Base-by-base conservation (phyloP, 768 basidiomycete genomes). In the Tephrocybe sp. region DNA sequence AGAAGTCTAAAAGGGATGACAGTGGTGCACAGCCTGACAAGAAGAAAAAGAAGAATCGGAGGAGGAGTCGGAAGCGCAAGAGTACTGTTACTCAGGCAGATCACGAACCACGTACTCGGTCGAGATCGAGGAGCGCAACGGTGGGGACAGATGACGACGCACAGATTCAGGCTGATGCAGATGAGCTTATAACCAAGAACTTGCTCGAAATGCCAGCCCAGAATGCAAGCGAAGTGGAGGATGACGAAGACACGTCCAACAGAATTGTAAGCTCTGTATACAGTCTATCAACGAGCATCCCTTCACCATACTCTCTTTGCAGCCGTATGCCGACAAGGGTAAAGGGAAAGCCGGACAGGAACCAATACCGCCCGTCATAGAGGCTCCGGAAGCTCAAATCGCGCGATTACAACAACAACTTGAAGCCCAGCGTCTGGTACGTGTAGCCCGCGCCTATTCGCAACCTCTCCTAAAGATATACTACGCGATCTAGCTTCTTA, bases 381-480 rank as follows among this genome's bases (percentile, higher is more conserved):
- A 64, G 26, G 57, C 61, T 32, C 41, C 57, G 26, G 37, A 62
- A 45, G 38, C 54, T 23, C 49, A 70, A 48, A 69, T 80, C 20
- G 67, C 67, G 14, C 69, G 68, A 48, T 68, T 83, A 32, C 77
- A 70, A 44, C 63, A 72, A 46, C 72, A 82, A 56, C 65, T 82
- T 2, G 68, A 68, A 37, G 56, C 64, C 21, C 73, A 77, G 61
- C 63, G 65, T 37, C 54, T 61, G 32, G 81, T 78, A 62, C 40
- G 74, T 39, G 25, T 12, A 11, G 21, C 47, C 34, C 24, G 14
- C 11, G 50, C 34, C n/a, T 38, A 5, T 10, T 37, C 30, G 34
- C 11, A 8, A n/a, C 20, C 15, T 4, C 15, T 20, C 38, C 12
- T 58, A 44, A 46, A 20, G 38, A 32, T 51, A 38, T 39, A 44